These are phyloP conservation scores for Asterella californica DNA, from an alignment of 225 moss, liverwort and hornwort genomes.

Conservation along the genomic window DNA sequence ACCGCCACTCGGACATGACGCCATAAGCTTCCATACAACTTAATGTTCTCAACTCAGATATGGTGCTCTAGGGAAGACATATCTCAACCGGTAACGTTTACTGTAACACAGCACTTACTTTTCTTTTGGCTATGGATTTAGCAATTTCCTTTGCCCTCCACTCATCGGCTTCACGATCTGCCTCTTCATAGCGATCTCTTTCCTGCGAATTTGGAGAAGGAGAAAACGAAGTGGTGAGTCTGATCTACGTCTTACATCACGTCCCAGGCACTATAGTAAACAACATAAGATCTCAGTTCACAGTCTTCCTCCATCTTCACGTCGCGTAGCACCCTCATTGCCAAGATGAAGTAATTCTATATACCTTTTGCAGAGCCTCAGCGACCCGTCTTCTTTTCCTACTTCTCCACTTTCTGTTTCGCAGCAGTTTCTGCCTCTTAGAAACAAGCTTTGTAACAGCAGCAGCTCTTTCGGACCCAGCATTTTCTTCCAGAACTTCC, in stretches of 20 bases:
- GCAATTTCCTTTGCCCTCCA: constrained; percentile 97
- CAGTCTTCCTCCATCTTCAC: neutral
- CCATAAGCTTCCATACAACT: neutral
- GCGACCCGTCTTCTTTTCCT: constrained; percentile 68
- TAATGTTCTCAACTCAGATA: neutral
- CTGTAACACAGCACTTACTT: constrained; percentile 37
- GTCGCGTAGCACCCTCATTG: neutral
- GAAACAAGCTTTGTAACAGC: constrained; percentile 58
- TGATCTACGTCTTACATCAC: neutral
- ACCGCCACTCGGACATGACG: neutral
- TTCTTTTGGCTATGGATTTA: constrained; percentile 72
- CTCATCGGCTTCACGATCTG: constrained; percentile 83
- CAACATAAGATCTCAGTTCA: neutral
- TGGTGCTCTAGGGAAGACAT: neutral
- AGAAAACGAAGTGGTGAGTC: neutral
- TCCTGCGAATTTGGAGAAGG: constrained; percentile 42
- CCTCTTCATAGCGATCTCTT: constrained; percentile 58
- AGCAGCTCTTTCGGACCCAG: constrained; percentile 50
- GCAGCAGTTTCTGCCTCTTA: constrained; percentile 58
- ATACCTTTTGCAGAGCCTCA: constrained; percentile 65
- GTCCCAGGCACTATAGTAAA: neutral
- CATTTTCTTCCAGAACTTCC: constrained; percentile 60
- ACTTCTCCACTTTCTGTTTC: constrained; percentile 90
- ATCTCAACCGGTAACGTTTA: neutral
- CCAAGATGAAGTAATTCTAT: neutral